Evolutionary conservation across 2,329 filamentous ascomycete genomes (phyloP), one percentile per base, ranked within the genome.

Genomic region (Corniculantispora saksenae): DNA sequence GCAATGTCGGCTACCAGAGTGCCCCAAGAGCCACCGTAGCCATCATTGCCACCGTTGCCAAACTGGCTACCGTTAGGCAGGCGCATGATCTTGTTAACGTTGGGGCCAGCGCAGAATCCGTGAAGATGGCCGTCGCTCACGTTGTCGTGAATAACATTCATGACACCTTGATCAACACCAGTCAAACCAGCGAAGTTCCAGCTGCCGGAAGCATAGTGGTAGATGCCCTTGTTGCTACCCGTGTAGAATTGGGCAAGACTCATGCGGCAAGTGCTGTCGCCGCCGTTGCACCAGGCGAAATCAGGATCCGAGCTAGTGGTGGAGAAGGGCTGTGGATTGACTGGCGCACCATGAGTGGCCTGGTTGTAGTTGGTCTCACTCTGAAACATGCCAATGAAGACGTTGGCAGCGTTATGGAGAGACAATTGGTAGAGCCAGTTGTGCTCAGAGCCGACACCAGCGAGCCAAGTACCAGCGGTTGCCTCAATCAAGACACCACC

Each of bases 361-460:
- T 74, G 72, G 12, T 74, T 68, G 58, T 75, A 74, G 68, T 84
- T 84, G 12, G 84, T 85, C 73, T 87, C 85, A 54, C 79, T 80
- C 73, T 87, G 83, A 65, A 84, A 78, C 72, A 86, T 69, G 17
- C 79, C 79, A 17, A 83, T 76, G 62, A 84, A 77, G 10, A 87
- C 79, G 66, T 85, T 84, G 62, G 76, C 71, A 1, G 84, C 83
- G 43, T 76, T 74, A 56, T 79, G 76, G 60, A 87, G 73, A 67
- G 86, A 83, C 68, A 86, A 82, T 73, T 88, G 84, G 75, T 88
- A 88, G 56, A 88, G 73, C 72, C 82, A 82, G 74, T 81, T 82
- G 72, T 88, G 86, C 75, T 88, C 86, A 54, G 79, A 82, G 3
- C 85, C 82, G 55, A 74, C 38, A 7, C 70, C 73, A 51, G 72